A percentile compares a stretch with the other conserved stretches of the same genome.
Evolutionary conservation across 495 filamentous ascomycete species (phyloP).

Genomic region (Hypoxylon trugodes): DNA sequence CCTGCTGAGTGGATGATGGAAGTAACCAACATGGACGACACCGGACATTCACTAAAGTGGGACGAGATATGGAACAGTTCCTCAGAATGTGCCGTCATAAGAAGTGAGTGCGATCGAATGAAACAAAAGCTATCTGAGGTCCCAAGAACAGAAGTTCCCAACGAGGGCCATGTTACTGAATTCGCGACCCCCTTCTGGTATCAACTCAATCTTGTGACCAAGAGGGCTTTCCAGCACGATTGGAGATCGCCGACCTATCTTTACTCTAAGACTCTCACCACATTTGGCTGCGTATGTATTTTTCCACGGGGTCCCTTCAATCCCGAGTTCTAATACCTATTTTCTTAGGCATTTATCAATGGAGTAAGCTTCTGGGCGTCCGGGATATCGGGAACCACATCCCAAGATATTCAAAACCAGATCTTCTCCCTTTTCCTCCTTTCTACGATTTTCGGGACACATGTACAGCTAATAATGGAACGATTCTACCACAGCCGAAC

Average conservation of each 20-base stretch:
- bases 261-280: not conserved
- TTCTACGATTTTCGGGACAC: slow-evolving; percentile 44
- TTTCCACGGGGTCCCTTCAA: not conserved
- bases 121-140: too few species aligned
- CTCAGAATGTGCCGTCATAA: slow-evolving; percentile 34
- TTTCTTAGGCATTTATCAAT: slow-evolving; percentile 63
- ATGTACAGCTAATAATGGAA: slow-evolving; percentile 67
- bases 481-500: slow-evolving; percentile 62
- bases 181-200: slow-evolving; percentile 13
- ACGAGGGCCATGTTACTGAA: not conserved
- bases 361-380: slow-evolving; percentile 74
- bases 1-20: slow-evolving; percentile 67
- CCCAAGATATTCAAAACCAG: slow-evolving; percentile 52
- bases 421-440: slow-evolving; percentile 74
- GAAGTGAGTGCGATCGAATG: too few species aligned
- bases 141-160: too few species aligned
- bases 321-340: not conserved
- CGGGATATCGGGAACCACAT: too few species aligned
- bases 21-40: slow-evolving; percentile 62
- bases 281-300: not conserved
- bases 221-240: slow-evolving; percentile 70
- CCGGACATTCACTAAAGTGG: too few species aligned
- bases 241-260: slow-evolving; percentile 75
- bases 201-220: slow-evolving; percentile 52
- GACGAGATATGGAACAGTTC: slow-evolving; percentile 55